phyloP scores from a whole-genome alignment of 179 eudicot genomes.

The Heliamphora pulchella region DNA sequence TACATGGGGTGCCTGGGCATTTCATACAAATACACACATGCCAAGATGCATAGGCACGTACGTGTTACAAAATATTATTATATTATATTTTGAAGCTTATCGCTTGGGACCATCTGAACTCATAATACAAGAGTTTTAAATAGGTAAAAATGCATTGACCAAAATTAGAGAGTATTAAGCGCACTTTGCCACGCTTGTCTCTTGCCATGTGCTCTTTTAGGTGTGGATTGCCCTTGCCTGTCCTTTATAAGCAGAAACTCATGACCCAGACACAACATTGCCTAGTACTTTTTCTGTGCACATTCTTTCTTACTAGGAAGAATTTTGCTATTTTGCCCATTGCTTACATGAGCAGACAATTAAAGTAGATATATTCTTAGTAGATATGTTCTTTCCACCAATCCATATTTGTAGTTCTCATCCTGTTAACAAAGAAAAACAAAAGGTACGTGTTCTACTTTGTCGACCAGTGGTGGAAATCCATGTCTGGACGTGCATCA shows the following conservation, averaged over 20 bases:
- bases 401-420: background rate
- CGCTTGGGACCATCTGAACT: background rate
- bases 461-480: background rate
- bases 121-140: background rate
- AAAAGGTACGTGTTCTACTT: background rate
- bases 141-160: background rate
- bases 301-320: background rate
- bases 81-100: constrained; percentile 2
- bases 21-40: background rate
- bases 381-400: too few species aligned
- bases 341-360: background rate
- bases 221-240: background rate
- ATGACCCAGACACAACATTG: too few species aligned
- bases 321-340: background rate
- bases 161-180: background rate
- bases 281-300: background rate
- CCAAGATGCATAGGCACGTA: background rate
- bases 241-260: background rate
- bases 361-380: too few species aligned
- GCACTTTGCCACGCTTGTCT: background rate
- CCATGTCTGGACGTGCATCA: background rate
- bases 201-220: background rate
- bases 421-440: background rate
- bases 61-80: background rate
- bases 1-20: background rate